phyloP scores from a whole-genome alignment of 352 stramenopile genomes.

The Phytophthora vignae region DNA sequence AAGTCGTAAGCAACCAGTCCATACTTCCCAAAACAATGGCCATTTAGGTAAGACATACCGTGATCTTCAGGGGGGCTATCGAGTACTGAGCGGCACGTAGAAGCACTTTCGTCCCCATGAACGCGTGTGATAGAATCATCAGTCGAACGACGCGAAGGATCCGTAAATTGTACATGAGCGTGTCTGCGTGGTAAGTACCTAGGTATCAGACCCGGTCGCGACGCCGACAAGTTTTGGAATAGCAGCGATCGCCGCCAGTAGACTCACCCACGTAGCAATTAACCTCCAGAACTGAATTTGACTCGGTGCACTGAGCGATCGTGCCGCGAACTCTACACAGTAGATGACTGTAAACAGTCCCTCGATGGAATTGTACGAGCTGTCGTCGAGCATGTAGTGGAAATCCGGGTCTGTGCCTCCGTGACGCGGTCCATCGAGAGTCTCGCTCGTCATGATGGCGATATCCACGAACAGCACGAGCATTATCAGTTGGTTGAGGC shows the following conservation, averaged over 20 bases:
- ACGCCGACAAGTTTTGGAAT: slow-evolving; percentile 27
- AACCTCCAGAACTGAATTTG: slow-evolving; percentile 40
- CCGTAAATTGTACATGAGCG: slow-evolving; percentile 34
- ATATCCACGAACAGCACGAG: slow-evolving; percentile 44
- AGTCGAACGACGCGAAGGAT: slow-evolving; percentile 46
- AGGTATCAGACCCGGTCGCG: background rate
- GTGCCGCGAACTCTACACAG: slow-evolving; percentile 43
- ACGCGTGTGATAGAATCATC: slow-evolving; percentile 35
- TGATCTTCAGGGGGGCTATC: slow-evolving; percentile 51
- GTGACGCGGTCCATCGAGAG: slow-evolving; percentile 54
- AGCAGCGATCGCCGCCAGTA: slow-evolving; percentile 38
- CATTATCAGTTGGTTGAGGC: slow-evolving; percentile 38
- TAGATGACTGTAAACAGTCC: slow-evolving; percentile 47
- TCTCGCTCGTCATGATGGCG: slow-evolving; percentile 42
- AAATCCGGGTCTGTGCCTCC: slow-evolving; percentile 46
- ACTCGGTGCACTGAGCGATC: slow-evolving; percentile 23
- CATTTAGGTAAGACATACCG: slow-evolving; percentile 6
- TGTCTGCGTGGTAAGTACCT: slow-evolving; percentile 13
- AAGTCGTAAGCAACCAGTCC: too few species aligned
- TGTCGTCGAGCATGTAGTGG: slow-evolving; percentile 38
- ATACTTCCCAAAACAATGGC: too few species aligned
- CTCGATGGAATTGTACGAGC: slow-evolving; percentile 21
- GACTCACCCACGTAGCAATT: slow-evolving; percentile 29
- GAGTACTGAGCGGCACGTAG: slow-evolving; percentile 37
- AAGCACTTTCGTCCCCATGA: slow-evolving; percentile 50